Evolutionary conservation across 169 alveolate genomes (phyloP).

Genomic region (Neospora caninum): DNA sequence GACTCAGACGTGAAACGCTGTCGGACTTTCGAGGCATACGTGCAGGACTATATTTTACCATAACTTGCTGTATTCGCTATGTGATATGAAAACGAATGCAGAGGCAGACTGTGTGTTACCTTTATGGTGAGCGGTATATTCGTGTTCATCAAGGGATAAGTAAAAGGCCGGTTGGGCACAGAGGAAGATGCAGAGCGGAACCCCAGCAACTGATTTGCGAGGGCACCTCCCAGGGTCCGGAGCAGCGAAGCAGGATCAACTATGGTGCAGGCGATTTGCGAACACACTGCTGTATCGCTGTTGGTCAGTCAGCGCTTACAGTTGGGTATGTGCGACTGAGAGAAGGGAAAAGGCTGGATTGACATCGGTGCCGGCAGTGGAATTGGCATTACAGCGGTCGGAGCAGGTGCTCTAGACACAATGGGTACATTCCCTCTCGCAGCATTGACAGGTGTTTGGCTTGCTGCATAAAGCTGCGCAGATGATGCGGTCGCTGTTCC

Average conservation of each 20-base stretch:
- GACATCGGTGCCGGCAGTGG: conserved; percentile 24
- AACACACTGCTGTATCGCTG: not conserved
- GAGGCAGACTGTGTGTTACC: not conserved
- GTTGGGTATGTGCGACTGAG: not conserved
- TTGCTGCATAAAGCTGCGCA: not conserved
- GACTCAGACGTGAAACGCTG: not conserved
- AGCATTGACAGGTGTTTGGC: not conserved
- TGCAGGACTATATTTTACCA: not conserved
- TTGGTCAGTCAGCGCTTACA: not conserved
- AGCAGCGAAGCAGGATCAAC: not conserved
- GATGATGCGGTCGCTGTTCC: conserved; percentile 5
- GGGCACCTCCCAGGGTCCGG: not conserved
- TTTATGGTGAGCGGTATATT: not conserved
- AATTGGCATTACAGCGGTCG: not conserved
- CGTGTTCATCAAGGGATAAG: not conserved
- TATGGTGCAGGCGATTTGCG: not conserved
- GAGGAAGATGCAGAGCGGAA: not conserved
- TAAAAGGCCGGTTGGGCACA: conserved; percentile 1
- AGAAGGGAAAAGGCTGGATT: not conserved
- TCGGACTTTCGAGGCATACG: not conserved
- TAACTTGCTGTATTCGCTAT: not conserved
- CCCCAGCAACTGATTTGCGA: not conserved
- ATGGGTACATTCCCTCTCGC: not conserved
- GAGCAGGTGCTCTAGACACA: not conserved
- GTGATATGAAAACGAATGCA: not conserved